Conservation (phyloP, 192 early-diverging fungal species). For the Entomortierella chlamydospora region DNA sequence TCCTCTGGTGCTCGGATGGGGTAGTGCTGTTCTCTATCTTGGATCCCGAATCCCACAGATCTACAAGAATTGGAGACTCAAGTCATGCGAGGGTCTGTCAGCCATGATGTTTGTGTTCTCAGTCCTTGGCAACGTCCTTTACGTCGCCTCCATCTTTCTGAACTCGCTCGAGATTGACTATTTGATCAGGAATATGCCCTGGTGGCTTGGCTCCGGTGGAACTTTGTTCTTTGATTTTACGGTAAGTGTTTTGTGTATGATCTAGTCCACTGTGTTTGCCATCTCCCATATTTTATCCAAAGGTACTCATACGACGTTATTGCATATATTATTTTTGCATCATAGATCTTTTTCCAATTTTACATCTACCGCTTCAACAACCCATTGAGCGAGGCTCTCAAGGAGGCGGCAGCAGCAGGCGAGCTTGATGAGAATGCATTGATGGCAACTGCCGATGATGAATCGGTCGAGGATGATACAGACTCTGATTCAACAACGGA, state of each 20-base stretch:
- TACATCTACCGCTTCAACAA: conserved; percentile 62
- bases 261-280: no score
- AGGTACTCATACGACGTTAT: no score
- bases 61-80: conserved; percentile 77
- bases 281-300: no score
- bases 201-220: conserved; percentile 81
- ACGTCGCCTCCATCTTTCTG: conserved; percentile 79
- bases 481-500: conserved; percentile 6
- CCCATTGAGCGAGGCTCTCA: conserved; percentile 45
- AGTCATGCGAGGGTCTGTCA: conserved; percentile 84
- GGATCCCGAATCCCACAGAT: conserved; percentile 85
- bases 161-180: conserved; percentile 74
- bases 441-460: conserved; percentile 24
- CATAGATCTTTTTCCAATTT: conserved; percentile 79
- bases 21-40: conserved; percentile 76
- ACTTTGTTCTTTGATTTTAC: conserved; percentile 82
- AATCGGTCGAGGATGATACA: neutral
- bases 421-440: conserved; percentile 45
- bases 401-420: conserved; percentile 40
- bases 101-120: conserved; percentile 86
- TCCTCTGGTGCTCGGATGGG: conserved; percentile 79
- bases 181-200: conserved; percentile 76
- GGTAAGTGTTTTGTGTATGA: no score
- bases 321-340: no score
- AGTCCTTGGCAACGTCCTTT: conserved; percentile 80